phyloP scores from a whole-genome alignment of 2,329 filamentous ascomycete genomes.

The Colletotrichum sansevieriae region DNA sequence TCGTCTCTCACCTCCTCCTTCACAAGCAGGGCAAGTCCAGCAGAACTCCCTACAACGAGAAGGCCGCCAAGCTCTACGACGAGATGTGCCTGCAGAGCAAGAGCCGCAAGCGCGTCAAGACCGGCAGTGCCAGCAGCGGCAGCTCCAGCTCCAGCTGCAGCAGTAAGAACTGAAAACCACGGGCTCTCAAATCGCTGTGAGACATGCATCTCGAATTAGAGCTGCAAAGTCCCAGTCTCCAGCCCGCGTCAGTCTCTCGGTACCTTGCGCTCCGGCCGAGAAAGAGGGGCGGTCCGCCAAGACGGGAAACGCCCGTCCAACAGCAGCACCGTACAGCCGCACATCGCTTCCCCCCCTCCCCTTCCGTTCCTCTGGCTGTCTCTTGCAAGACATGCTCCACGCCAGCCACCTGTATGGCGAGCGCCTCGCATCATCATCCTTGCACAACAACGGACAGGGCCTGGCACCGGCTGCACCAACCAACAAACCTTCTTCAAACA shows the following conservation, averaged over 20 bases:
- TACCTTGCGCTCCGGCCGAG: slow-evolving; percentile 26
- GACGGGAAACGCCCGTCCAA: slow-evolving; percentile 6
- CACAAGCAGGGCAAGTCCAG: slow-evolving; percentile 44
- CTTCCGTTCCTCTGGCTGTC: neutral
- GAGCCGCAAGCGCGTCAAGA: slow-evolving; percentile 42
- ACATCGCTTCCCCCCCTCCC: neutral
- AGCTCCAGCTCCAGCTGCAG: slow-evolving; percentile 30
- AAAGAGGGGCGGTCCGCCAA: slow-evolving; percentile 36
- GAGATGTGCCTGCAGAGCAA: slow-evolving; percentile 43
- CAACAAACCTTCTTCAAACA: slow-evolving; percentile 15
- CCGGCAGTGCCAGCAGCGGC: slow-evolving; percentile 29
- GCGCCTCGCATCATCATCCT: slow-evolving; percentile 14
- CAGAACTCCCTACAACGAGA: slow-evolving; percentile 42
- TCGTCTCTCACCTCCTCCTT: slow-evolving; percentile 43
- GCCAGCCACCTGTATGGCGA: slow-evolving; percentile 18
- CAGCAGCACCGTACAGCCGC: neutral
- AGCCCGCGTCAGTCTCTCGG: neutral
- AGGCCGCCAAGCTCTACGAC: slow-evolving; percentile 41
- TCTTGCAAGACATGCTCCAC: slow-evolving; percentile 12
- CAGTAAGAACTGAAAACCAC: slow-evolving; percentile 31
- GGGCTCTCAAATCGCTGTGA: slow-evolving; percentile 11
- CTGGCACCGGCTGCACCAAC: neutral
- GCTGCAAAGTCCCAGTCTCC: neutral
- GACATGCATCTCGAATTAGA: slow-evolving; percentile 18
- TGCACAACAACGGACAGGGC: slow-evolving; percentile 15